Evolutionary conservation across 352 stramenopile species (phyloP), one percentile per base, ranked within the genome.

Genomic region (Pythium guiyangense): DNA sequence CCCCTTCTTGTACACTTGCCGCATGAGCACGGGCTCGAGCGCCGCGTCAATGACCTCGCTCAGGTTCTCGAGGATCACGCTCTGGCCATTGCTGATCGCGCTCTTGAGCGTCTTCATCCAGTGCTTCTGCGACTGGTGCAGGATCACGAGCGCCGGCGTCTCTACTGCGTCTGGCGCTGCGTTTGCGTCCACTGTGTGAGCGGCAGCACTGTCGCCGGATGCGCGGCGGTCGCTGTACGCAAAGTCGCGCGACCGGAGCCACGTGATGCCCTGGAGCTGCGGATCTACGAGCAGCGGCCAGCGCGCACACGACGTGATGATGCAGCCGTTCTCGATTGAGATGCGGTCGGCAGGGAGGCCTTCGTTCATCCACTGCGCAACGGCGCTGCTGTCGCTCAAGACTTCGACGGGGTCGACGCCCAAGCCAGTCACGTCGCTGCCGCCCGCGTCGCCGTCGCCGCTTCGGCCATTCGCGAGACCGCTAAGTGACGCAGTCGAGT

Each of bases 321-420:
- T 97, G 49, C 84, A 94, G 18, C 90, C 92, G 52, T 97, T 98
- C 57, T 98, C 92, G 15, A 96, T 82, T 11, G 86, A 97, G 15
- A 98, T 96, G 6, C 88, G 76, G 61, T 98, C 90, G 0, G 89
- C 76, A 2, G 90, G 90, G 0, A 98, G 63, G 0, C 86, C 86
- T 74, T 97, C 89, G 54, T 97, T 96, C 83, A 96, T 89, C 92
- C 90, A 97, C 48, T 96, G 78, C 0, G 90, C 92, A 1, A 96
- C 74, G 6, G 89, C 57, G 31, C 84, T 86, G 14, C 86, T 88
- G 52, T 92, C 82, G 34, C 83, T 95, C 0, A 98, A 70, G 50
- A 97, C 86, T 25, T 84, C 68, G 10, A 98, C 67, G 0, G 91
- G 92, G 59, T 98, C 91, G 12, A 97, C 65, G 0, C 17, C 50